Evolutionary conservation across 306 rosid genomes (phyloP), one percentile per base, ranked within the genome.

Genomic region (Prinsepia uniflora): DNA sequence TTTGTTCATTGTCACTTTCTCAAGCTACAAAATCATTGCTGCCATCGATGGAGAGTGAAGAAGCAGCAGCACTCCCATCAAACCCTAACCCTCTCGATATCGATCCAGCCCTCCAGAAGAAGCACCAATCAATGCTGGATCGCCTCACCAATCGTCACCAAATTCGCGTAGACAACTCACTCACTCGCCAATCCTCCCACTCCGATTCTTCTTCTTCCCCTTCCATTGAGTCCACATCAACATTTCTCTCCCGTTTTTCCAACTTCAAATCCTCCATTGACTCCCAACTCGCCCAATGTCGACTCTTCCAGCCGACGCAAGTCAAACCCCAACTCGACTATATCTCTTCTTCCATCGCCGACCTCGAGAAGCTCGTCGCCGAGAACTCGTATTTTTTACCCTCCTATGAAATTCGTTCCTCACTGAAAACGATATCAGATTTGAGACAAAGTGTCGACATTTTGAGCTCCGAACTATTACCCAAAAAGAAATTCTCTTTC

Each of bases 401-500:
- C 2, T 87, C 88, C 0, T 89, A 89, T 19, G 98, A 90, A 72
- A 88, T 94, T 39, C 88, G 92, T 6, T 79, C 96, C 24, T 87
- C 96, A 5, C 91, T 90, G 30, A 87, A 90, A 80, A 67, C 88
- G 30, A 44, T 87, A 47, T 82, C 88, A 18, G 95, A 94, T 24
- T 61, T 91, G 68, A 83, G 75, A 50, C 86, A 80, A 52, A 70
- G 52, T 76, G 86, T 94, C 62, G 87, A 88, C 2, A 46, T 13
- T 53, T 82, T 86, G 63, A 79, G 45, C 68, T 68, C 85, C 18
- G 76, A 87, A 10, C 65, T 94, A 11, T 48, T 87, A 11, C 98
- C 98, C 0, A 90, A 84, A 41, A 94, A 82, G 88, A 94, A 86
- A 79, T 90, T 94, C 80, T 6, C 92, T 0, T 90, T 90, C 83